Percentiles rank a stretch among this genome's conserved stretches.
Conservation (phyloP, 768 basidiomycete species). For the Tulasnella sp. region DNA sequence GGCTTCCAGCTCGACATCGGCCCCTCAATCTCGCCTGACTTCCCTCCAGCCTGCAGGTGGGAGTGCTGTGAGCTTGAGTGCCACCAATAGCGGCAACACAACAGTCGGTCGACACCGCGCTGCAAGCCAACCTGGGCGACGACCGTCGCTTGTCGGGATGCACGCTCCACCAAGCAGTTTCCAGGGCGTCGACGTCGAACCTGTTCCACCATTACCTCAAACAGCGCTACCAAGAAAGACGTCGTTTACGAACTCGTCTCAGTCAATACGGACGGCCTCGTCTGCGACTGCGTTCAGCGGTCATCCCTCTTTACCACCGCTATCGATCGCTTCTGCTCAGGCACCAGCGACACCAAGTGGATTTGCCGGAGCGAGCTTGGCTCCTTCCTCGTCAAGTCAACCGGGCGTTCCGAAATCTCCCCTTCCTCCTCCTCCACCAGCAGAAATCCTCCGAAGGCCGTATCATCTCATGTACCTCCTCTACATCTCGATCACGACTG, state of each 20-base stretch:
- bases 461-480: constrained; percentile 89
- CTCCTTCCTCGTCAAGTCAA: constrained; percentile 39
- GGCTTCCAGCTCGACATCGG: constrained; percentile 14
- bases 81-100: not conserved
- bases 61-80: constrained; percentile 3
- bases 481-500: constrained; percentile 76
- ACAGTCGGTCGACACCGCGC: constrained; percentile 25
- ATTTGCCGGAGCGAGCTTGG: constrained; percentile 40
- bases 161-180: constrained; percentile 7
- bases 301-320: not conserved
- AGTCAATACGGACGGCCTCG: not conserved
- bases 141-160: constrained; percentile 22
- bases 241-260: constrained; percentile 21
- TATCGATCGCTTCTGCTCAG: not conserved
- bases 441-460: constrained; percentile 76
- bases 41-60: not conserved
- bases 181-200: not conserved
- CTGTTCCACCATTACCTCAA: constrained; percentile 32
- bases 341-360: not conserved
- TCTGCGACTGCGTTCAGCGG: not conserved
- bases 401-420: constrained; percentile 63
- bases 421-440: constrained; percentile 70
- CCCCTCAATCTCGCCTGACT: constrained; percentile 7
- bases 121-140: constrained; percentile 32
- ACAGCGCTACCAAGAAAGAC: constrained; percentile 22